phyloP scores from a whole-genome alignment of 73 alveolate species.

The Blepharisma stoltei region DNA sequence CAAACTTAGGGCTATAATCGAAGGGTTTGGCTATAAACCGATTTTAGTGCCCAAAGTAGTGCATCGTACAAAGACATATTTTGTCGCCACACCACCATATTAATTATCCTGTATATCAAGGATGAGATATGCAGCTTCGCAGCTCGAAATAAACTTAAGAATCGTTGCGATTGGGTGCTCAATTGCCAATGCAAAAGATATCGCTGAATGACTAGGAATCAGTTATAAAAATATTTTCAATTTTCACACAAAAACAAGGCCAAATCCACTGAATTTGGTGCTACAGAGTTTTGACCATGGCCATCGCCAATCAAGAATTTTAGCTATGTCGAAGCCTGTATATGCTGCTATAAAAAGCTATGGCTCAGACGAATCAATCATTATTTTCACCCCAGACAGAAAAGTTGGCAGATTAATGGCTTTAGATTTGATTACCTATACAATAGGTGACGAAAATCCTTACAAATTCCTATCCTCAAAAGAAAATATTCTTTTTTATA shows the following conservation, averaged over 20 bases:
- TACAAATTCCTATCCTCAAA: slow-evolving; percentile 16
- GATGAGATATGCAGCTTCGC: slow-evolving; percentile 58
- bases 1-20: too few species aligned
- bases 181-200: slow-evolving; percentile 82
- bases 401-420: slow-evolving; percentile 68
- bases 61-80: too few species aligned
- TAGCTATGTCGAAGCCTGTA: slow-evolving; percentile 76
- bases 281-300: slow-evolving; percentile 60
- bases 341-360: slow-evolving; percentile 41
- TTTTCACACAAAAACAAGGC: neutral
- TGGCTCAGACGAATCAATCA: slow-evolving; percentile 35
- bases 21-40: too few species aligned
- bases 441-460: slow-evolving; percentile 54
- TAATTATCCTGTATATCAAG: slow-evolving; percentile 61
- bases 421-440: slow-evolving; percentile 51
- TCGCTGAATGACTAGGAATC: slow-evolving; percentile 79
- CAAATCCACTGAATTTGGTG: neutral
- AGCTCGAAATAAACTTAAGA: slow-evolving; percentile 63
- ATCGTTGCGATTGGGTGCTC: slow-evolving; percentile 82
- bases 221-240: slow-evolving; percentile 3
- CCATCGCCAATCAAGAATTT: slow-evolving; percentile 67
- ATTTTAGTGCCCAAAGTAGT: too few species aligned
- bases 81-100: too few species aligned
- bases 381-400: slow-evolving; percentile 72
- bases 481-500: too few species aligned